phyloP scores from a whole-genome alignment of 192 early-diverging fungal genomes.

The Podila minutissima region DNA sequence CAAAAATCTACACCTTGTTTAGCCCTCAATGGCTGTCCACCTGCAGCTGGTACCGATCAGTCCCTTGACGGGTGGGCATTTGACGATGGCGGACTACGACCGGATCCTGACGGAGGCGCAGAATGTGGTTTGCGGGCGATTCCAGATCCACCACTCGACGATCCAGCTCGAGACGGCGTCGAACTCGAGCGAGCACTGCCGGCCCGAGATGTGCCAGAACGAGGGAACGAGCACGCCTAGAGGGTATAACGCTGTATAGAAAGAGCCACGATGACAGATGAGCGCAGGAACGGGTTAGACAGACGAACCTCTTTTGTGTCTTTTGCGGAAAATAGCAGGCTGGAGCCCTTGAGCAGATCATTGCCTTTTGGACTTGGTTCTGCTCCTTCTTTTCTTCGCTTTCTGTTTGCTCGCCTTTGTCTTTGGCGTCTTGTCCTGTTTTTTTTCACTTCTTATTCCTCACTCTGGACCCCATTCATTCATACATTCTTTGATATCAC shows the following conservation, averaged over 20 bases:
- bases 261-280: background rate
- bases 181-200: conserved; percentile 59
- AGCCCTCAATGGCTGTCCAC: conserved; percentile 38
- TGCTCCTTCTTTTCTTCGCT: too few relatives aligned
- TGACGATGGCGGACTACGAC: conserved; percentile 55
- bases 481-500: too few relatives aligned
- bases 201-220: conserved; percentile 56
- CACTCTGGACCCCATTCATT: too few relatives aligned
- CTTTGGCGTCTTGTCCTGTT: too few relatives aligned
- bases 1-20: background rate
- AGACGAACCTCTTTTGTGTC: background rate
- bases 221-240: conserved; percentile 9
- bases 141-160: conserved; percentile 65
- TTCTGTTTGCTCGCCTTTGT: too few relatives aligned
- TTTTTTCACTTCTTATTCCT: too few relatives aligned
- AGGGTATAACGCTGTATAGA: conserved; percentile 32
- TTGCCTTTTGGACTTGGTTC: too few relatives aligned
- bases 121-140: conserved; percentile 59
- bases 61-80: background rate
- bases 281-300: background rate
- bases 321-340: background rate
- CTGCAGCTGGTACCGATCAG: conserved; percentile 18
- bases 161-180: conserved; percentile 60
- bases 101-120: conserved; percentile 61
- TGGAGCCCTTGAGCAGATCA: too few relatives aligned